phyloP scores from a whole-genome alignment of 1,284 basidiomycete species.

The Macrocybe sp. region DNA sequence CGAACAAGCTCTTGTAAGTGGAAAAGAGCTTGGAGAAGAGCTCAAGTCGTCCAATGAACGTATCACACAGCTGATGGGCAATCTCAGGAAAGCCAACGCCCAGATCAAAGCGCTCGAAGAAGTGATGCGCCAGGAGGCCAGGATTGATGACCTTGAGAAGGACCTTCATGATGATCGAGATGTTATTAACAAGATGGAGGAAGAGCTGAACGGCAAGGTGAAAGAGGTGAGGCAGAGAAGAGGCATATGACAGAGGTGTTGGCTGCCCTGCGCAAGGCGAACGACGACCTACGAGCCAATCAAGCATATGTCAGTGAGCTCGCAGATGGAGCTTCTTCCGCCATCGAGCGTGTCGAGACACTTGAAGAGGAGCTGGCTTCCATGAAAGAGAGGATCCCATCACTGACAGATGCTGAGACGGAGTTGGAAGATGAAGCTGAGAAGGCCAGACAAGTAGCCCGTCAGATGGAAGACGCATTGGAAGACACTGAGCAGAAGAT shows the following conservation, averaged over 20 bases:
- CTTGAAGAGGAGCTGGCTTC: conserved; percentile 48
- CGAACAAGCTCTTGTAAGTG: no score
- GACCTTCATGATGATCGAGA: conserved; percentile 48
- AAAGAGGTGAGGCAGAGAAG: conserved; percentile 32
- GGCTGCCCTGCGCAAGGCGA: no score
- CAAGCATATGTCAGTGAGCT: conserved; percentile 50
- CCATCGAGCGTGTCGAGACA: conserved; percentile 42
- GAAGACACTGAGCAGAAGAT: conserved; percentile 66
- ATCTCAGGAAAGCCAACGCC: conserved; percentile 51
- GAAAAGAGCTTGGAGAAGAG: no score
- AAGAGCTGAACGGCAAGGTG: conserved; percentile 34
- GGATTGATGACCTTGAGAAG: conserved; percentile 47
- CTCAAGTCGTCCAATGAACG: no score
- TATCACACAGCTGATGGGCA: no score
- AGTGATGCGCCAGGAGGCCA: conserved; percentile 42
- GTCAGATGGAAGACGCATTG: conserved; percentile 69
- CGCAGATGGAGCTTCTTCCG: conserved; percentile 44
- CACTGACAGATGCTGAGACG: conserved; percentile 42
- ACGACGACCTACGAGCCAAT: conserved; percentile 35
- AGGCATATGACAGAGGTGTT: no score
- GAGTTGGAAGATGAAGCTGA: conserved; percentile 48
- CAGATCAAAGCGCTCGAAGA: conserved; percentile 55
- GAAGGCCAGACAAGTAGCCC: conserved; percentile 46
- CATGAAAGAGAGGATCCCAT: conserved; percentile 40
- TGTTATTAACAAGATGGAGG: conserved; percentile 32